Conservation (phyloP, 345 rosid species). For the Limnanthes douglasii region DNA sequence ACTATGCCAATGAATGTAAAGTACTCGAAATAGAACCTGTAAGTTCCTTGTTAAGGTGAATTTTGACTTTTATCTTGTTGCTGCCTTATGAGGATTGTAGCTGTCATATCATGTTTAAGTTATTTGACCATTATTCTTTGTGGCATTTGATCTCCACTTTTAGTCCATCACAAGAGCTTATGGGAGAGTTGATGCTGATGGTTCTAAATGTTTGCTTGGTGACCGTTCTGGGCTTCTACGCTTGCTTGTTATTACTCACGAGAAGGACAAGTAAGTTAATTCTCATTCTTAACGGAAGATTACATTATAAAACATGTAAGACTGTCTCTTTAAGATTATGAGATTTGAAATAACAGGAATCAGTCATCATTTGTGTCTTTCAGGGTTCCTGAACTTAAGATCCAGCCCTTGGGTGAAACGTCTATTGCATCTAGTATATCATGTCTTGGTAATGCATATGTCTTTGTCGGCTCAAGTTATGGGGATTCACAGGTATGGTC, state of each 20-base stretch:
- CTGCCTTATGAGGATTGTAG: no score
- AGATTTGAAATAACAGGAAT: no score
- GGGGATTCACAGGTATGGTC: constrained; percentile 83
- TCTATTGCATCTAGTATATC: constrained; percentile 90
- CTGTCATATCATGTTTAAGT: no score
- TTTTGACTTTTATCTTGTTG: no score
- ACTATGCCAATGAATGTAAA: constrained; percentile 77
- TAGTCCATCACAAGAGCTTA: constrained; percentile 85
- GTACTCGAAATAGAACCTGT: constrained; percentile 78
- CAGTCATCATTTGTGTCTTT: constrained; percentile 11
- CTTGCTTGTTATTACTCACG: constrained; percentile 84
- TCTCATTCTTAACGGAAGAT: background rate
- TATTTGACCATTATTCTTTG: constrained; percentile 7
- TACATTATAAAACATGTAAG: no score
- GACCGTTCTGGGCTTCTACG: constrained; percentile 84
- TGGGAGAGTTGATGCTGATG: constrained; percentile 95
- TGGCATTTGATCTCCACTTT: constrained; percentile 8
- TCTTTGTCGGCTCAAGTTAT: constrained; percentile 82
- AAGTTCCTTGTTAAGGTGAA: constrained; percentile 14
- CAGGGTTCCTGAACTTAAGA: constrained; percentile 93
- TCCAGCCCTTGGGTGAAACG: constrained; percentile 93
- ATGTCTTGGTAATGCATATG: constrained; percentile 78
- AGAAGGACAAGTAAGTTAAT: constrained; percentile 70
- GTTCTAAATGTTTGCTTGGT: constrained; percentile 86
- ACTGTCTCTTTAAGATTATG: no score